Evolutionary conservation across 1,284 basidiomycete species (phyloP).

Genomic region (Microbotryum lychnidis-dioicae): DNA sequence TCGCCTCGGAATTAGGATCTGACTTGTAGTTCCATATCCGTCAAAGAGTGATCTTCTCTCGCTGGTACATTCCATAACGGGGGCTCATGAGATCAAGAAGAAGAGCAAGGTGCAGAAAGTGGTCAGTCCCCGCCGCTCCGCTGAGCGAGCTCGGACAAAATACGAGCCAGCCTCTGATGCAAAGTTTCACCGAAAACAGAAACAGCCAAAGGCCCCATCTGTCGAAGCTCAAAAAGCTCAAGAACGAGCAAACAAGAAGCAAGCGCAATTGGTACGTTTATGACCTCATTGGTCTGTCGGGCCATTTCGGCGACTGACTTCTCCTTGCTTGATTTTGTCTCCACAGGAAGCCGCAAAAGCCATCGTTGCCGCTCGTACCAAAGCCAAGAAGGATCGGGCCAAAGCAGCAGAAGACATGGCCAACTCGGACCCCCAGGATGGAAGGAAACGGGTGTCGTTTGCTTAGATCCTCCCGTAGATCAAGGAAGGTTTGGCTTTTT

Average conservation of each 20-base stretch:
- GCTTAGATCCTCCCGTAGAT: slow-evolving; percentile 4
- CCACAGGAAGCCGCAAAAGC: slow-evolving; percentile 19
- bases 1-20: too few relatives aligned
- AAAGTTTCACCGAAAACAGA: neutral
- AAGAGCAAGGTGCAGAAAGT: slow-evolving; percentile 8
- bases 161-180: neutral
- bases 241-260: neutral
- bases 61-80: slow-evolving; percentile 19
- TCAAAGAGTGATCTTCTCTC: slow-evolving; percentile 1
- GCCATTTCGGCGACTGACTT: neutral
- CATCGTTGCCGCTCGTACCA: slow-evolving; percentile 13
- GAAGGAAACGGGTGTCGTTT: slow-evolving; percentile 21
- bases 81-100: slow-evolving; percentile 9
- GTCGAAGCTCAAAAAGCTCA: neutral
- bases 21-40: too few relatives aligned
- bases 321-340: neutral
- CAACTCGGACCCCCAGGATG: neutral
- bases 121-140: slow-evolving; percentile 2
- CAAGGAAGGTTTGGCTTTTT: neutral
- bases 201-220: slow-evolving; percentile 1
- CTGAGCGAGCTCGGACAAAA: too few relatives aligned
- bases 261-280: slow-evolving; percentile 15
- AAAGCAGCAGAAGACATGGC: neutral
- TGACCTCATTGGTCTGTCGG: neutral
- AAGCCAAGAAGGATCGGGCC: slow-evolving; percentile 17